These are phyloP conservation scores for Kwoniella heveanensis DNA, from an alignment of 768 basidiomycete genomes.

Conservation along the genomic window DNA sequence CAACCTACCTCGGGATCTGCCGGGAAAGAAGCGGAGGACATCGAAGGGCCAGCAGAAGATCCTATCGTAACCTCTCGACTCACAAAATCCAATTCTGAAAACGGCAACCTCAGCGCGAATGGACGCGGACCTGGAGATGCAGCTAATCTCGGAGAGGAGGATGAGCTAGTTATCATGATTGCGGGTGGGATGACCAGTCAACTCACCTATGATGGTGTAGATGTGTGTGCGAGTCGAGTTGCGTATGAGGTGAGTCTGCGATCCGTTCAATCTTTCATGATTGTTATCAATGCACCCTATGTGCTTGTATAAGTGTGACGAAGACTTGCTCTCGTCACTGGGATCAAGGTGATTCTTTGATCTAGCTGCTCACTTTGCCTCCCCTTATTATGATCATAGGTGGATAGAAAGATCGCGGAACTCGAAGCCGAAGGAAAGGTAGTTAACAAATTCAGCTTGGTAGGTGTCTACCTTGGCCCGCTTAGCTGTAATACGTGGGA, in stretches of 20 bases:
- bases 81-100: background rate
- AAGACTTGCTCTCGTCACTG: no score
- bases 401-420: conserved; percentile 29
- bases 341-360: background rate
- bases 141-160: background rate
- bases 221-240: conserved; percentile 45
- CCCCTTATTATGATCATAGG: no score
- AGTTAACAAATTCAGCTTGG: conserved; percentile 40
- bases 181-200: conserved; percentile 40
- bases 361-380: background rate
- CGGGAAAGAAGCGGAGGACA: conserved; percentile 2
- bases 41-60: conserved; percentile 20
- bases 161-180: conserved; percentile 37
- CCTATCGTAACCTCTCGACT: conserved; percentile 12
- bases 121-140: background rate
- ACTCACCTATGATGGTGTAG: conserved; percentile 48
- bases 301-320: no score
- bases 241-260: conserved; percentile 44
- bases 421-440: conserved; percentile 29
- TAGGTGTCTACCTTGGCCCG: conserved; percentile 4
- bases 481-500: no score
- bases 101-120: background rate
- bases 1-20: background rate
- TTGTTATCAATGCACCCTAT: no score
- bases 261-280: no score